Evolutionary conservation across 495 filamentous ascomycete species (phyloP).

Genomic region (Arthonia radiata): DNA sequence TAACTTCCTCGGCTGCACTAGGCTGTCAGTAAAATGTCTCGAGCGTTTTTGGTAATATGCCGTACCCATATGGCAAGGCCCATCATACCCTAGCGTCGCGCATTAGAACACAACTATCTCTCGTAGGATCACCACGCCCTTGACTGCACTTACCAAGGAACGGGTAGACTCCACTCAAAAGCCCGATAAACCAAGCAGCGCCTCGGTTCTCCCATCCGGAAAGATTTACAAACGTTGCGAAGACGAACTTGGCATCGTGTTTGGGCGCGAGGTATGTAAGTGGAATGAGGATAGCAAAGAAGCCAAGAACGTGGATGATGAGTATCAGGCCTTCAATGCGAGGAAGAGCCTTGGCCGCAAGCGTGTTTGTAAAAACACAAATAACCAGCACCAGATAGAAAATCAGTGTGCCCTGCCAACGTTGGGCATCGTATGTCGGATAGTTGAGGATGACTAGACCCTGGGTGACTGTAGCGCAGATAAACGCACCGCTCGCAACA

Average conservation of each 20-base stretch:
- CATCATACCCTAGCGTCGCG: slow-evolving; percentile 9
- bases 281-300: slow-evolving; percentile 14
- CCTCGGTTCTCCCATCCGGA: slow-evolving; percentile 21
- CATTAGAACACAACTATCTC: too few species aligned
- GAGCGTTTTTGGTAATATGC: background rate
- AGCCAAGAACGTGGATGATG: slow-evolving; percentile 18
- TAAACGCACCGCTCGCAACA: slow-evolving; percentile 12
- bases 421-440: slow-evolving; percentile 15
- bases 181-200: too few species aligned
- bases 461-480: slow-evolving; percentile 17
- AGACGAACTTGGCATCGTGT: slow-evolving; percentile 16
- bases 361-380: slow-evolving; percentile 17
- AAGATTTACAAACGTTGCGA: slow-evolving; percentile 21
- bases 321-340: slow-evolving; percentile 16
- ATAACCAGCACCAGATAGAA: slow-evolving; percentile 3
- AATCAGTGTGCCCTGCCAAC: slow-evolving; percentile 16
- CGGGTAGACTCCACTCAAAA: too few species aligned
- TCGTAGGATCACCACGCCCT: too few species aligned
- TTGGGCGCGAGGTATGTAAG: slow-evolving; percentile 12
- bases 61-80: slow-evolving; percentile 9
- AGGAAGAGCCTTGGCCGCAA: slow-evolving; percentile 15
- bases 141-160: slow-evolving; percentile 14
- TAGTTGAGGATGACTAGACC: slow-evolving; percentile 11
- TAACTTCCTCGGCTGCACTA: slow-evolving; percentile 20
- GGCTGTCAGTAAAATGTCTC: slow-evolving; percentile 6